Percentiles rank a stretch among this genome's conserved stretches.
phyloP scores from a whole-genome alignment of 305 asterid genomes.

The Rubia balearica region DNA sequence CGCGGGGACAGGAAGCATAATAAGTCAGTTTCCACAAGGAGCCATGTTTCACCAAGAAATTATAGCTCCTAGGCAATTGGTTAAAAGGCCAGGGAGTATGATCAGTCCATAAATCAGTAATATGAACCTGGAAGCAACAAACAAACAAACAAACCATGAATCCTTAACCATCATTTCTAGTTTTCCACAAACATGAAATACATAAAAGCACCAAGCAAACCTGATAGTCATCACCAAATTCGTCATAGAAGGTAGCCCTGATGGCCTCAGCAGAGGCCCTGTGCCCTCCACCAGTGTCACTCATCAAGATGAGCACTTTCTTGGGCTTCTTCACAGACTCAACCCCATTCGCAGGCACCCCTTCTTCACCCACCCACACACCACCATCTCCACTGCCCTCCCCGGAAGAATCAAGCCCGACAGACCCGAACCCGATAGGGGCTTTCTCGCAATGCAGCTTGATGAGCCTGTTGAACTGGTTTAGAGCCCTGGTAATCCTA shows the following conservation, averaged over 20 bases:
- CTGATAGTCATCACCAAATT: conserved; percentile 86
- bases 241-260: conserved; percentile 70
- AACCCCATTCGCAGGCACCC: conserved; percentile 30
- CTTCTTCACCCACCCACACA: conserved; percentile 51
- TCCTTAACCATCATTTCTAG: background rate
- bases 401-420: conserved; percentile 34
- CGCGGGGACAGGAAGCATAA: conserved; percentile 82
- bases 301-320: conserved; percentile 83
- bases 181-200: conserved; percentile 1
- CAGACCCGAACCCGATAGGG: conserved; percentile 78
- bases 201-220: conserved; percentile 28
- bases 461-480: conserved; percentile 62
- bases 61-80: conserved; percentile 90
- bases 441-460: conserved; percentile 68
- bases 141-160: conserved; percentile 22
- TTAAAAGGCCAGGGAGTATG: conserved; percentile 99
- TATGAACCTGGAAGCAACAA: conserved; percentile 53
- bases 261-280: conserved; percentile 99
- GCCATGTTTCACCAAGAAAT: conserved; percentile 92
- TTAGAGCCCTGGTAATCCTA: conserved; percentile 41
- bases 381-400: conserved; percentile 51
- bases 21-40: conserved; percentile 86
- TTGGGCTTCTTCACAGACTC: conserved; percentile 37
- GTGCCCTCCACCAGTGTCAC: conserved; percentile 98
- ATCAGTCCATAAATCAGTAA: conserved; percentile 93